A percentile compares a stretch with the other conserved stretches of the same genome.
Conservation (phyloP, 192 early-diverging fungal genomes). For the Rhizophagus clarus region DNA sequence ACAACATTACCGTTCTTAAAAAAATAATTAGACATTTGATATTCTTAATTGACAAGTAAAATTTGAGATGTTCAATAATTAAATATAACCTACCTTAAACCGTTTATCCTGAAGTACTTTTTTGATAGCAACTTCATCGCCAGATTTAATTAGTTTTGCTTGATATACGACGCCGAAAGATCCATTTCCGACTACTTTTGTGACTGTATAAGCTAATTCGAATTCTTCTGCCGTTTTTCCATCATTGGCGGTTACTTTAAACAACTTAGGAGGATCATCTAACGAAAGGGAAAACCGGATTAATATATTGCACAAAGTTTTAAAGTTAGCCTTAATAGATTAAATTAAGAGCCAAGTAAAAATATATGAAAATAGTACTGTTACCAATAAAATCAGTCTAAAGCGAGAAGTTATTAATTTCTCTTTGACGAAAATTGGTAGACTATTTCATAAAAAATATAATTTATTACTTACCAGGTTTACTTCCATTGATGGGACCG, state of each 20-base stretch:
- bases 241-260: slow-evolving; percentile 82
- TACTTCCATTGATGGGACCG: slow-evolving; percentile 19
- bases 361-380: not conserved
- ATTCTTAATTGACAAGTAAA: not conserved
- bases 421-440: not conserved
- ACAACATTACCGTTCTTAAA: not conserved
- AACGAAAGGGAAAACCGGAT: slow-evolving; percentile 11
- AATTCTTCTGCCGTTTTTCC: slow-evolving; percentile 83
- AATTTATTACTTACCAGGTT: not conserved
- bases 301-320: not conserved
- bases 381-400: not conserved
- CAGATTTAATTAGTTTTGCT: slow-evolving; percentile 79
- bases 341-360: not conserved
- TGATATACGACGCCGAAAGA: slow-evolving; percentile 99
- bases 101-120: slow-evolving; percentile 98
- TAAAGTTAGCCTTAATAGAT: not conserved
- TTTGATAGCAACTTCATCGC: slow-evolving; percentile 93
- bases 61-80: not conserved
- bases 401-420: not conserved
- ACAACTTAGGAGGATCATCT: slow-evolving; percentile 66
- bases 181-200: slow-evolving; percentile 95
- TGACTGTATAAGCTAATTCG: slow-evolving; percentile 88
- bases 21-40: not conserved
- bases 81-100: slow-evolving; percentile 76
- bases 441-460: not conserved